Evolutionary conservation across 306 rosid species (phyloP), one percentile per base, ranked within the genome.

Genomic region (Quercus glauca): DNA sequence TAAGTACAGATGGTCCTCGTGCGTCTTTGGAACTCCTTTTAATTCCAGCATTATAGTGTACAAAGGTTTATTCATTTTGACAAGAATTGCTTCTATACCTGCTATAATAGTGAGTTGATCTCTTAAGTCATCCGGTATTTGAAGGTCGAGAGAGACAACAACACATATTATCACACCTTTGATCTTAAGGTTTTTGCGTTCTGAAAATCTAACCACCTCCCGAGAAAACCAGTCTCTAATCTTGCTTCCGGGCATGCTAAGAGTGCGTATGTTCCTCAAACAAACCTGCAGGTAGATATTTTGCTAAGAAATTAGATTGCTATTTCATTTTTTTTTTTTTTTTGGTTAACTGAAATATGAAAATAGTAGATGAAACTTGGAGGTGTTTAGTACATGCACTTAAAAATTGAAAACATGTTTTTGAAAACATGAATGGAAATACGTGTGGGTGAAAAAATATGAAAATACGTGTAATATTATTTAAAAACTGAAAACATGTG

Each of bases 171-270:
- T 65, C 26, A 84, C 84, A 55, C 87, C 82, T 82, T 74, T 87
- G 73, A 87, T 71, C 31, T 74, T 81, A 56, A 75, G 73, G 80
- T 87, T 87, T 78, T 80, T 78, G 55, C 18, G 77, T 51, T 85
- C 81, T 28, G 88, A 74, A 77, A 87, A 88, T 75, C 64, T 77
- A 6, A 92, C 80, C 61, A 53, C 60, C 60, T 78, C 77, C 77
- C 79, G 76, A 51, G 86, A 79, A 76, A 88, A 83, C 97, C 94
- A 90, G 64, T 84, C 83, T 9, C 92, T 94, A 69, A 92, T 78
- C 74, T 55, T 81, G 69, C 79, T 74, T 81, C 97, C 92, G 4
- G 92, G 97, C 83, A 87, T 92, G 78, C 88, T 87, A 76, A 92
- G 77, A 83, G 57, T 81, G 73, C 64, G 71, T 56, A 87, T 45